These are phyloP conservation scores for Bathelium albidoporum DNA, from an alignment of 495 filamentous ascomycete species.

Conservation along the genomic window DNA sequence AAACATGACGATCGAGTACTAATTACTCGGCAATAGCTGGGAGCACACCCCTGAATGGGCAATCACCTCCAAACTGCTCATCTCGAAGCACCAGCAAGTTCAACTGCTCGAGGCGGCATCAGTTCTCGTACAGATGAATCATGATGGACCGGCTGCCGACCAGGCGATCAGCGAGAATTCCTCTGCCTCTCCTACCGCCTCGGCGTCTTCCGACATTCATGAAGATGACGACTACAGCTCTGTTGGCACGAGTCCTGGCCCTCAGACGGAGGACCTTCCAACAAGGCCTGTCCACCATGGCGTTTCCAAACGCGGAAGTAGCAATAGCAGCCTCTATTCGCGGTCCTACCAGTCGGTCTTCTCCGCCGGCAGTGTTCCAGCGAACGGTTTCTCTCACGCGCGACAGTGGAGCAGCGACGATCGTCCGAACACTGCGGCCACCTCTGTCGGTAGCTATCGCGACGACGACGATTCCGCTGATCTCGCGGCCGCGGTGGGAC, in stretches of 20 bases:
- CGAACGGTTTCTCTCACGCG: constrained; percentile 41
- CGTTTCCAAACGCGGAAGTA: constrained; percentile 49
- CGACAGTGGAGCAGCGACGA: constrained; percentile 39
- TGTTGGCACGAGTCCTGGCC: constrained; percentile 63
- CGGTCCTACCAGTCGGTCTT: constrained; percentile 73
- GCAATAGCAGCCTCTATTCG: constrained; percentile 59
- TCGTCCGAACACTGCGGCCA: constrained; percentile 33
- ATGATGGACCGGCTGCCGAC: constrained; percentile 46
- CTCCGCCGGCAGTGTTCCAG: constrained; percentile 35
- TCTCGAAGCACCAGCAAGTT: constrained; percentile 99
- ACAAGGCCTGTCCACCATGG: constrained; percentile 24
- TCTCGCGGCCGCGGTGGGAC: constrained; percentile 80
- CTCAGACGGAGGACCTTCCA: constrained; percentile 39
- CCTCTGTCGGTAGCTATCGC: constrained; percentile 36
- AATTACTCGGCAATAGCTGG: constrained; percentile 61
- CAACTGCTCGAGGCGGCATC: constrained; percentile 94
- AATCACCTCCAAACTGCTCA: constrained; percentile 91
- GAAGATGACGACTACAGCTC: constrained; percentile 56
- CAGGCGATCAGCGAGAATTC: constrained; percentile 69
- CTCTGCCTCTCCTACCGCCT: constrained; percentile 67
- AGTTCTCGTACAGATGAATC: constrained; percentile 88
- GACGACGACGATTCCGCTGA: constrained; percentile 66
- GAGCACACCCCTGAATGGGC: constrained; percentile 99
- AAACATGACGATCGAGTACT: constrained; percentile 4
- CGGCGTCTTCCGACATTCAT: constrained; percentile 63